Conservation (phyloP, 2,329 filamentous ascomycete genomes). For the Stagonosporopsis rhizophila region DNA sequence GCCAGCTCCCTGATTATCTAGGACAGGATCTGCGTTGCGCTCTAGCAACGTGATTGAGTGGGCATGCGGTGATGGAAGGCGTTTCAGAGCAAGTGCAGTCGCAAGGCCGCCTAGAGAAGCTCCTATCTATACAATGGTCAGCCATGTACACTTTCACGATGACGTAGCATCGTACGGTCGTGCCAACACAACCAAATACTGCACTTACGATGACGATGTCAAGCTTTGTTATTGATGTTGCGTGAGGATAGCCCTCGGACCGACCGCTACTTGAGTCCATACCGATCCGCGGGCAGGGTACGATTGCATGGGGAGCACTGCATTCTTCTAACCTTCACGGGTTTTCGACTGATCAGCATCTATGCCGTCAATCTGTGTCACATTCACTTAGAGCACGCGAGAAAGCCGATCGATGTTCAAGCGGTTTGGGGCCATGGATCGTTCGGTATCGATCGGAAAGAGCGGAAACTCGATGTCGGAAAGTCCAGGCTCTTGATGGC, state of each 20-base stretch:
- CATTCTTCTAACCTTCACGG: neutral
- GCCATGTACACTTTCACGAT: neutral
- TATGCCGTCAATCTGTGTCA: slow-evolving; percentile 7
- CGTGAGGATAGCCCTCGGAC: slow-evolving; percentile 23
- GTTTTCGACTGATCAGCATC: slow-evolving; percentile 10
- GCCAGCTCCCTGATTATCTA: slow-evolving; percentile 45
- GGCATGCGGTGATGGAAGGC: slow-evolving; percentile 31
- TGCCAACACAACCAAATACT: neutral
- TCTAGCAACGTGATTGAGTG: slow-evolving; percentile 42
- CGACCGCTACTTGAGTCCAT: slow-evolving; percentile 14
- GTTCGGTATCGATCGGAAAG: slow-evolving; percentile 11
- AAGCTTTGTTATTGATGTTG: slow-evolving; percentile 24
- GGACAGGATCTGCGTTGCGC: slow-evolving; percentile 37
- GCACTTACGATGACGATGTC: slow-evolving; percentile 36
- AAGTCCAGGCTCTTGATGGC: slow-evolving; percentile 7
- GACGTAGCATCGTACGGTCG: neutral
- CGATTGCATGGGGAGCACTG: slow-evolving; percentile 13
- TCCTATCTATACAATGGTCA: slow-evolving; percentile 33
- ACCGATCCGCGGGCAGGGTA: slow-evolving; percentile 14
- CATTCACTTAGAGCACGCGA: neutral
- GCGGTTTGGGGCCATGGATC: neutral
- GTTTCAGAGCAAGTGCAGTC: slow-evolving; percentile 37
- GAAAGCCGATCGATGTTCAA: slow-evolving; percentile 11
- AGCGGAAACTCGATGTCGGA: neutral
- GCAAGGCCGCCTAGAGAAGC: slow-evolving; percentile 40